phyloP scores from a whole-genome alignment of 179 eudicot species.

The Beta corolliflora region DNA sequence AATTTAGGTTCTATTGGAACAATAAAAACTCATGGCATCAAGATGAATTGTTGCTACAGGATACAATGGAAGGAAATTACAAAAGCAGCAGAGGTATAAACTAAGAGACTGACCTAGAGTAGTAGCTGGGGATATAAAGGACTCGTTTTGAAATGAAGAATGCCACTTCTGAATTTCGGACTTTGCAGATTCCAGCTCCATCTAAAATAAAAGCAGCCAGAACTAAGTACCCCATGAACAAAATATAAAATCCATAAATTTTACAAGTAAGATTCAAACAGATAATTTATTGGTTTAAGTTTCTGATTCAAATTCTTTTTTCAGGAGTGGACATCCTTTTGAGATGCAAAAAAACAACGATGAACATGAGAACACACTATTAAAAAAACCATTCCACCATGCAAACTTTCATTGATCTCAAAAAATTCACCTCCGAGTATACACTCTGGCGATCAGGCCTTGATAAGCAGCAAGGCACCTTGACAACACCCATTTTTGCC shows the following conservation, averaged over 20 bases:
- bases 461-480: not conserved
- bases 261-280: not conserved
- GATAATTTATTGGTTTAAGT: not conserved
- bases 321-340: not conserved
- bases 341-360: constrained; percentile 6
- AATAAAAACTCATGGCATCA: not conserved
- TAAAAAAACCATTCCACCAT: constrained; percentile 1
- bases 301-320: not conserved
- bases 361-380: not conserved
- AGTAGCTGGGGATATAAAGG: constrained; percentile 67
- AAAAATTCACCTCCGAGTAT: not conserved
- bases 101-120: constrained; percentile 55
- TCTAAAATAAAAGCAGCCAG: constrained; percentile 39
- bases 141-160: constrained; percentile 80
- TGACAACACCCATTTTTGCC: not conserved
- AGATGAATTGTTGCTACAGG: constrained; percentile 5
- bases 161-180: constrained; percentile 92
- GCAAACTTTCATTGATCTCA: not conserved
- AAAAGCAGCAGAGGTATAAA: not conserved
- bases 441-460: not conserved
- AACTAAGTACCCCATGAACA: constrained; percentile 6
- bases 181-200: constrained; percentile 80
- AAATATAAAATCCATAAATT: not conserved
- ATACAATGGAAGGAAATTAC: not conserved
- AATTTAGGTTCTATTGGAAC: constrained; percentile 66